Evolutionary conservation across 345 rosid species (phyloP).

Genomic region (Dimocarpus longan): DNA sequence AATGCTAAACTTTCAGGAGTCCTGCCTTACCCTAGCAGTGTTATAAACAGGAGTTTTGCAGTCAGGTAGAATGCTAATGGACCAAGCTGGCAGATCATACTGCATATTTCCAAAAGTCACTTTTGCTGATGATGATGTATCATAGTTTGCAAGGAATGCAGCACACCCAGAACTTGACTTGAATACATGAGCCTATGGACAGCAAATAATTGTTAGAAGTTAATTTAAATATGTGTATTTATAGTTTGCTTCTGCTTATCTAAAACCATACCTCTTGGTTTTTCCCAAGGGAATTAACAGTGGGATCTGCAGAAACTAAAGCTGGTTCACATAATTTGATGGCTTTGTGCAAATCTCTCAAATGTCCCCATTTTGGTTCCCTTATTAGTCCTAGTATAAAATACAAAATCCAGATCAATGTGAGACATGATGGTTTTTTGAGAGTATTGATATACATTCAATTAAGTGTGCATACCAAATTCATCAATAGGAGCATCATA

Average conservation of each 20-base stretch:
- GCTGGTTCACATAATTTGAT: slow-evolving; percentile 87
- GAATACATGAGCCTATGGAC: slow-evolving; percentile 71
- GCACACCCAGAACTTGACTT: slow-evolving; percentile 62
- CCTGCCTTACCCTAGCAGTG: slow-evolving; percentile 71
- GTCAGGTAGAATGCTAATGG: slow-evolving; percentile 87
- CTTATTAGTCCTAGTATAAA: slow-evolving; percentile 54
- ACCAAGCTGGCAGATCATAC: slow-evolving; percentile 87
- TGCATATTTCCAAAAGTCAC: slow-evolving; percentile 60
- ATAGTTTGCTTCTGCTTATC: neutral
- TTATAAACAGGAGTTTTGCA: slow-evolving; percentile 78
- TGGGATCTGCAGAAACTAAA: slow-evolving; percentile 66
- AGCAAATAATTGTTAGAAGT: neutral
- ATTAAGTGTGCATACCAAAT: slow-evolving; percentile 54
- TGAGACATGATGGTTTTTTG: neutral
- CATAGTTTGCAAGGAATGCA: slow-evolving; percentile 85
- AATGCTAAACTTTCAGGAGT: neutral
- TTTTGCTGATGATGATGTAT: slow-evolving; percentile 45
- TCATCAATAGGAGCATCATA: slow-evolving; percentile 98
- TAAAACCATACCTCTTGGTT: slow-evolving; percentile 62
- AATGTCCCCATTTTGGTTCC: slow-evolving; percentile 91
- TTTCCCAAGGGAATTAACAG: slow-evolving; percentile 59
- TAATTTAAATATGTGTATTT: neutral
- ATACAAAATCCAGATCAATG: slow-evolving; percentile 5
- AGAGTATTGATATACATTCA: neutral
- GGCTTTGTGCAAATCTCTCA: slow-evolving; percentile 83